These are phyloP conservation scores for Pseudogymnoascus sp. DNA, from an alignment of 2,329 filamentous ascomycete genomes.

Conservation along the genomic window DNA sequence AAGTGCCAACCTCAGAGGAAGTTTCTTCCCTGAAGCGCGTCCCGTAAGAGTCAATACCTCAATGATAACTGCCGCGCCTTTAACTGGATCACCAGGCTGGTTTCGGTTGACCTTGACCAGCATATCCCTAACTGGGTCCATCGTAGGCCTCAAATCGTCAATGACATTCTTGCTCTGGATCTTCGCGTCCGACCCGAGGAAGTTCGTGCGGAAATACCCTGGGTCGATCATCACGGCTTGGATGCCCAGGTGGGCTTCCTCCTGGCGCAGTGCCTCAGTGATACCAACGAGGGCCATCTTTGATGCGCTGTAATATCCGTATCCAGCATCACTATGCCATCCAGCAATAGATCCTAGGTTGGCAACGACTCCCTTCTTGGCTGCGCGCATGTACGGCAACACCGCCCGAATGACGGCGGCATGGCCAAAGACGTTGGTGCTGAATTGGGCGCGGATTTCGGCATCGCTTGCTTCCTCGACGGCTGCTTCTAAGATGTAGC, in stretches of 20 bases:
- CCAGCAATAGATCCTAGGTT: constrained; percentile 40
- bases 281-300: constrained; percentile 38
- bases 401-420: constrained; percentile 40
- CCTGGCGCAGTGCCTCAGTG: constrained; percentile 34
- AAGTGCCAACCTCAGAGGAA: constrained; percentile 26
- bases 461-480: constrained; percentile 35
- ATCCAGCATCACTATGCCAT: constrained; percentile 31
- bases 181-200: constrained; percentile 25
- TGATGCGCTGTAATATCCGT: constrained; percentile 36
- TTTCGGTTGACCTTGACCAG: constrained; percentile 26
- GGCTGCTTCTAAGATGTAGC: constrained; percentile 35
- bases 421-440: constrained; percentile 46
- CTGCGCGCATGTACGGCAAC: constrained; percentile 37
- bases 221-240: constrained; percentile 38
- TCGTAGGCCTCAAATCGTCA: constrained; percentile 8
- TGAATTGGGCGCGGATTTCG: constrained; percentile 36
- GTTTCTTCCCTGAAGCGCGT: constrained; percentile 25
- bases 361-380: constrained; percentile 34
- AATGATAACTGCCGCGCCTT: constrained; percentile 31
- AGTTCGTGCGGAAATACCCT: constrained; percentile 42
- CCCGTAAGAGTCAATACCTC: constrained; percentile 29
- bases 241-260: constrained; percentile 37
- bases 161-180: constrained; percentile 8
- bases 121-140: constrained; percentile 11
- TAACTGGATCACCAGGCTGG: constrained; percentile 32